Percentiles rank a stretch among this genome's conserved stretches.
phyloP scores from a whole-genome alignment of 306 rosid species.

The Gastrolobium villosum region DNA sequence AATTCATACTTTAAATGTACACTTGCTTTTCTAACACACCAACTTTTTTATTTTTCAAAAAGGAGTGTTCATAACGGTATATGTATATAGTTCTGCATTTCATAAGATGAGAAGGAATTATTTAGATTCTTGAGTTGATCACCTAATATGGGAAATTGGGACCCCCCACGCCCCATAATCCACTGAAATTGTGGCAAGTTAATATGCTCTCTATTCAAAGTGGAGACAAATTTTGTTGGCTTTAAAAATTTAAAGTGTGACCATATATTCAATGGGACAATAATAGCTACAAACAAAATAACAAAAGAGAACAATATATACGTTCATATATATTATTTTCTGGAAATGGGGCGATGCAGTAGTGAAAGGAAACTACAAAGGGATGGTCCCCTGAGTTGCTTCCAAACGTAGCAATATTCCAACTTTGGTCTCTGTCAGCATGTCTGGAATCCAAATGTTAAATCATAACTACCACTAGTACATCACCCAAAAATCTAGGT shows the following conservation, averaged over 20 bases:
- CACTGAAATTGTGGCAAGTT: conserved; percentile 33
- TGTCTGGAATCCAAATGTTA: conserved; percentile 27
- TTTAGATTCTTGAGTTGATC: conserved; percentile 32
- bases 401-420: conserved; percentile 48
- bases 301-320: conserved; percentile 15
- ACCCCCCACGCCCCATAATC: neutral
- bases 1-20: conserved; percentile 46
- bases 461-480: conserved; percentile 37
- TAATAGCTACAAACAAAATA: conserved; percentile 35
- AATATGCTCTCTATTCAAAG: neutral
- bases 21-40: neutral
- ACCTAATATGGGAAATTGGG: conserved; percentile 28
- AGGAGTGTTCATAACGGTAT: conserved; percentile 40
- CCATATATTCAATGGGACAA: conserved; percentile 33
- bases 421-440: conserved; percentile 21
- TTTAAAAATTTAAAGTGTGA: conserved; percentile 34
- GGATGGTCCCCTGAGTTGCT: conserved; percentile 59
- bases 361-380: neutral
- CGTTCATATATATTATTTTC: neutral
- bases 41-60: conserved; percentile 7
- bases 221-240: conserved; percentile 28
- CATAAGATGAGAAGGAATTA: conserved; percentile 21
- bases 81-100: neutral
- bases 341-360: conserved; percentile 11
- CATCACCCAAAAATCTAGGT: conserved; percentile 31